Percentiles rank a stretch among this genome's conserved stretches.
Evolutionary conservation across 2,329 filamentous ascomycete species (phyloP).

Genomic region (Geosmithia flava): DNA sequence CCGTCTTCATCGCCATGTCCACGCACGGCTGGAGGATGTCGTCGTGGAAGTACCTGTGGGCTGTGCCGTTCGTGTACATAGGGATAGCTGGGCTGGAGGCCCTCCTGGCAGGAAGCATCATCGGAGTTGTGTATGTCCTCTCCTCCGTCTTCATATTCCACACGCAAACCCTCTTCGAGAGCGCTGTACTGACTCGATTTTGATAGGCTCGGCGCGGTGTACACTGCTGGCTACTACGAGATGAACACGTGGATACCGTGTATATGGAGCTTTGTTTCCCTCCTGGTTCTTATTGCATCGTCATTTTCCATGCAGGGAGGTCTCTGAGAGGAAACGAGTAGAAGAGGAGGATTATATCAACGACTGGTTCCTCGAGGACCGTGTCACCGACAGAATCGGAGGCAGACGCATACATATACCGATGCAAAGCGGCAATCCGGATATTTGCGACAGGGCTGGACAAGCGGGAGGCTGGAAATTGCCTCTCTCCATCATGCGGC

Average conservation of each 20-base stretch:
- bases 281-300: slow-evolving; percentile 70
- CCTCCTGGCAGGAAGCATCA: slow-evolving; percentile 66
- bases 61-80: slow-evolving; percentile 58
- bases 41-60: slow-evolving; percentile 54
- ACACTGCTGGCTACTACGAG: slow-evolving; percentile 68
- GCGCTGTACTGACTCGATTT: slow-evolving; percentile 8
- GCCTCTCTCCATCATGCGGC: too few relatives aligned
- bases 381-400: too few relatives aligned
- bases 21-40: slow-evolving; percentile 52
- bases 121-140: slow-evolving; percentile 60
- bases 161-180: too few relatives aligned
- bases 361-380: too few relatives aligned
- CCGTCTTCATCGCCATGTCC: slow-evolving; percentile 57
- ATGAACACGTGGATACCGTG: slow-evolving; percentile 95
- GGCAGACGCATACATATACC: too few relatives aligned
- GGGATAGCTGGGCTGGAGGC: slow-evolving; percentile 65
- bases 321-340: slow-evolving; percentile 35
- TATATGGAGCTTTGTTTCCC: slow-evolving; percentile 76
- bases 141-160: not conserved
- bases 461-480: too few relatives aligned
- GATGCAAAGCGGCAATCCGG: too few relatives aligned
- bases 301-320: slow-evolving; percentile 91
- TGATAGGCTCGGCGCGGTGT: slow-evolving; percentile 62
- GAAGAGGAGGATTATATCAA: not conserved
- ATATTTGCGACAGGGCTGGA: too few relatives aligned